phyloP scores from a whole-genome alignment of 2,329 filamentous ascomycete genomes.

The Penicillium fuscoglaucum region DNA sequence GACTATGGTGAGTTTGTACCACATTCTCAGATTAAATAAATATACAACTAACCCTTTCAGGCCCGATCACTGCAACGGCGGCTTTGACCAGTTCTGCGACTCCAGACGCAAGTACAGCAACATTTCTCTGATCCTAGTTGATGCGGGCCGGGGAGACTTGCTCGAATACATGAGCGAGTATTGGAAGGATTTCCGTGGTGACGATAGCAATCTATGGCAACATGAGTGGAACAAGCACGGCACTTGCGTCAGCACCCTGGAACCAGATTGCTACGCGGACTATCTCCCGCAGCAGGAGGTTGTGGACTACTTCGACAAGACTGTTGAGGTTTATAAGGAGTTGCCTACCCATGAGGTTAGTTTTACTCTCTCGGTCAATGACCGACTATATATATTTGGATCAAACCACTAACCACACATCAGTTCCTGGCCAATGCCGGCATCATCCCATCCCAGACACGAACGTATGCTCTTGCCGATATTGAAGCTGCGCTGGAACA shows the following conservation, averaged over 20 bases:
- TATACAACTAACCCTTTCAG: slow-evolving; percentile 29
- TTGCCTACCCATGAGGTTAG: slow-evolving; percentile 63
- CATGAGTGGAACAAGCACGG: slow-evolving; percentile 77
- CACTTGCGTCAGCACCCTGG: slow-evolving; percentile 70
- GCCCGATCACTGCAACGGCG: slow-evolving; percentile 69
- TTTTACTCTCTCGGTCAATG: background rate
- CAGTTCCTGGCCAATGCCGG: slow-evolving; percentile 61
- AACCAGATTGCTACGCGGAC: slow-evolving; percentile 64
- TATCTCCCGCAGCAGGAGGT: slow-evolving; percentile 65
- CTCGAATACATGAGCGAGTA: slow-evolving; percentile 68
- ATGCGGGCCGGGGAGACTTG: slow-evolving; percentile 56
- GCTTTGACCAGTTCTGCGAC: slow-evolving; percentile 68
- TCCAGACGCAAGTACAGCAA: slow-evolving; percentile 61
- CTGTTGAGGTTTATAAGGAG: slow-evolving; percentile 65
- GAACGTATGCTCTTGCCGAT: slow-evolving; percentile 60
- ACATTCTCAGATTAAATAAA: background rate
- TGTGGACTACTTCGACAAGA: slow-evolving; percentile 66
- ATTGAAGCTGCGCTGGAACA: slow-evolving; percentile 61
- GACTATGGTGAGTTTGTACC: slow-evolving; percentile 55
- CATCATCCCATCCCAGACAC: slow-evolving; percentile 52
- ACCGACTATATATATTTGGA: background rate
- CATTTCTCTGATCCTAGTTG: slow-evolving; percentile 62
- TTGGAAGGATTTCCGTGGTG: slow-evolving; percentile 69
- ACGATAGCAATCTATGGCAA: slow-evolving; percentile 67
- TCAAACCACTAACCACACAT: slow-evolving; percentile 8